Percentiles rank a stretch among this genome's conserved stretches.
These are phyloP conservation scores for Bacidia rubella DNA, from an alignment of 495 filamentous ascomycete genomes.

Conservation along the genomic window DNA sequence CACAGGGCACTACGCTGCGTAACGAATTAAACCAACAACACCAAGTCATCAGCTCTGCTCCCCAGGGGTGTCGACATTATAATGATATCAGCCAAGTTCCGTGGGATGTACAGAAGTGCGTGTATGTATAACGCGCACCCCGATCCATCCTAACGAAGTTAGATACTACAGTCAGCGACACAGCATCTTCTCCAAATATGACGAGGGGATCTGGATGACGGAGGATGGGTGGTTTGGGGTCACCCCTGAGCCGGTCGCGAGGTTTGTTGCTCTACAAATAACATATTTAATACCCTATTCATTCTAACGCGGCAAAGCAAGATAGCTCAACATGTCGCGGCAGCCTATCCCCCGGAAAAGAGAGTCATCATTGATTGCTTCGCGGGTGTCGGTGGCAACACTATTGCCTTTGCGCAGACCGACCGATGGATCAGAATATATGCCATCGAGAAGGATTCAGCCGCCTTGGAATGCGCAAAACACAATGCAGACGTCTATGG, in stretches of 20 bases:
- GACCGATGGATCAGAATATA: slow-evolving; percentile 67
- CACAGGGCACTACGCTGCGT: neutral
- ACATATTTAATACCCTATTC: slow-evolving; percentile 1
- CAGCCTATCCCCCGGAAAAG: slow-evolving; percentile 32
- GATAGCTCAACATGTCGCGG: slow-evolving; percentile 61
- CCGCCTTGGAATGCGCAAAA: slow-evolving; percentile 72
- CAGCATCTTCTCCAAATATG: slow-evolving; percentile 68
- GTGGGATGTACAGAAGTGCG: slow-evolving; percentile 64
- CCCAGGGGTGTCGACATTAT: slow-evolving; percentile 51
- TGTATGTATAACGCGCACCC: neutral
- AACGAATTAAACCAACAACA: neutral
- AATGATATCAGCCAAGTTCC: slow-evolving; percentile 45
- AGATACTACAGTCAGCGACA: slow-evolving; percentile 86
- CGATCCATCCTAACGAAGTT: slow-evolving; percentile 12
- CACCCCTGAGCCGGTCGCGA: slow-evolving; percentile 80
- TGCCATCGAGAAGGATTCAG: slow-evolving; percentile 70
- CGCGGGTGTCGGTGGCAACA: slow-evolving; percentile 82
- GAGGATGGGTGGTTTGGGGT: slow-evolving; percentile 92
- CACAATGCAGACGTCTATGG: slow-evolving; percentile 86
- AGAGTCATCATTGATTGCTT: slow-evolving; percentile 64
- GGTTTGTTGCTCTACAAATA: slow-evolving; percentile 33
- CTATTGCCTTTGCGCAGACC: slow-evolving; percentile 80
- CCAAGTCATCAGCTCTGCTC: slow-evolving; percentile 17
- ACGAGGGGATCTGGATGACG: slow-evolving; percentile 79
- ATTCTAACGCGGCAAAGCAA: slow-evolving; percentile 45